These are phyloP conservation scores for Trebouxiophyceae sp. DNA, from an alignment of 163 green algal species.

Conservation along the genomic window DNA sequence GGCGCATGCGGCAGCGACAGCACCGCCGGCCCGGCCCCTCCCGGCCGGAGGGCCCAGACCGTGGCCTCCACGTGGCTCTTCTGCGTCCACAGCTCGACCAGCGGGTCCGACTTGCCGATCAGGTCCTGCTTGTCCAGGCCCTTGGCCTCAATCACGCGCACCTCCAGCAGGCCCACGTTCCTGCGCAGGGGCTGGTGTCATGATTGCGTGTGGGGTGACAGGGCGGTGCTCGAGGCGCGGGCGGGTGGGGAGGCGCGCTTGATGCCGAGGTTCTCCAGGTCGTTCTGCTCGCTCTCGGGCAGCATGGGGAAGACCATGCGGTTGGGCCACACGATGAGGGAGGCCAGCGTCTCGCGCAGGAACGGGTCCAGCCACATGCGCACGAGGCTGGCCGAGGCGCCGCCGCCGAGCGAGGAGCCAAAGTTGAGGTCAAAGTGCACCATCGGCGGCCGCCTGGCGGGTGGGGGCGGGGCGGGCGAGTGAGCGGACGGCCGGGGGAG, in stretches of 20 bases:
- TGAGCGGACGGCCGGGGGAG: no score
- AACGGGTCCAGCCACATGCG: slow-evolving; percentile 71
- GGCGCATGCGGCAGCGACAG: not conserved
- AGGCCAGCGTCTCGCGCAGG: slow-evolving; percentile 54
- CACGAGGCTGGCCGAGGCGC: slow-evolving; percentile 45
- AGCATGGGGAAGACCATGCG: slow-evolving; percentile 70
- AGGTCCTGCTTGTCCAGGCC: slow-evolving; percentile 51
- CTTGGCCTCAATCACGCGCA: slow-evolving; percentile 43
- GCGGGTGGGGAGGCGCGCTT: slow-evolving; percentile 8
- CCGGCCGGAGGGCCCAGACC: no score
- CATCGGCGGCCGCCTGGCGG: slow-evolving; percentile 40
- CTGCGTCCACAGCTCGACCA: slow-evolving; percentile 44
- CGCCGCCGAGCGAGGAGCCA: slow-evolving; percentile 59
- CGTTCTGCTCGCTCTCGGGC: slow-evolving; percentile 24
- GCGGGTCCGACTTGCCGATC: slow-evolving; percentile 46
- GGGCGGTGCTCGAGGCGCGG: no score
- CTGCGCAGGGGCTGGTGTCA: slow-evolving; percentile 14
- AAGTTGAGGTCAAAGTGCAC: slow-evolving; percentile 82
- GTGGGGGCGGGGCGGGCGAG: no score
- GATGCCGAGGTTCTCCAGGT: slow-evolving; percentile 39
- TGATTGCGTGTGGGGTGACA: no score
- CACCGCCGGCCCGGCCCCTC: not conserved
- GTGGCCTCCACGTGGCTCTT: slow-evolving; percentile 27
- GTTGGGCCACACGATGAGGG: slow-evolving; percentile 80
- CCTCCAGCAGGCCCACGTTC: slow-evolving; percentile 47